Evolutionary conservation across 2,329 filamentous ascomycete genomes (phyloP).

Genomic region (Geosmithia putterillii): DNA sequence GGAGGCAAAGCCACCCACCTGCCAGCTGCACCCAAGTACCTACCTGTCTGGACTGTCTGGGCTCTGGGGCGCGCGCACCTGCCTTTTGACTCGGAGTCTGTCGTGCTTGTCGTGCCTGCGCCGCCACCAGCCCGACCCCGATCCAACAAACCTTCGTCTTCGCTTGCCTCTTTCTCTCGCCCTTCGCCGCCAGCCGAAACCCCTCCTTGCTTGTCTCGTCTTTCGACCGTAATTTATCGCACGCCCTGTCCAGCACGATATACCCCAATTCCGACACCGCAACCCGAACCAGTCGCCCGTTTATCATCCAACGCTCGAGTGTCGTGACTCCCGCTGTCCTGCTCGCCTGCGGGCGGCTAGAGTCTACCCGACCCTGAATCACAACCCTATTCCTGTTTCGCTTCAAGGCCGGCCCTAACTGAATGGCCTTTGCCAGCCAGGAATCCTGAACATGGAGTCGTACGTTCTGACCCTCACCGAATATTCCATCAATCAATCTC

Average conservation of each 20-base stretch:
- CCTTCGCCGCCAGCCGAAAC: neutral
- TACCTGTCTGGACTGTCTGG: neutral
- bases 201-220: too few species aligned
- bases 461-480: constrained; percentile 2
- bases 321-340: too few species aligned
- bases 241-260: too few species aligned
- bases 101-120: neutral
- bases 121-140: neutral
- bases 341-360: too few species aligned
- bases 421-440: neutral
- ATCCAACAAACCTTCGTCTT: neutral
- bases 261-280: too few species aligned
- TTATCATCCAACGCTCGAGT: too few species aligned
- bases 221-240: too few species aligned
- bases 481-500: too few species aligned
- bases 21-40: neutral
- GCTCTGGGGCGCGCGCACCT: neutral
- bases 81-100: neutral
- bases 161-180: neutral
- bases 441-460: constrained; percentile 4
- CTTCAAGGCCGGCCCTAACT: neutral
- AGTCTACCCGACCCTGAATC: neutral
- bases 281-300: too few species aligned
- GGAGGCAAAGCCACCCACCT: too few species aligned
- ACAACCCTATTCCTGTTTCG: neutral